Evolutionary conservation across 208 protist species (phyloP).

Genomic region (Wallacemonas sp.): DNA sequence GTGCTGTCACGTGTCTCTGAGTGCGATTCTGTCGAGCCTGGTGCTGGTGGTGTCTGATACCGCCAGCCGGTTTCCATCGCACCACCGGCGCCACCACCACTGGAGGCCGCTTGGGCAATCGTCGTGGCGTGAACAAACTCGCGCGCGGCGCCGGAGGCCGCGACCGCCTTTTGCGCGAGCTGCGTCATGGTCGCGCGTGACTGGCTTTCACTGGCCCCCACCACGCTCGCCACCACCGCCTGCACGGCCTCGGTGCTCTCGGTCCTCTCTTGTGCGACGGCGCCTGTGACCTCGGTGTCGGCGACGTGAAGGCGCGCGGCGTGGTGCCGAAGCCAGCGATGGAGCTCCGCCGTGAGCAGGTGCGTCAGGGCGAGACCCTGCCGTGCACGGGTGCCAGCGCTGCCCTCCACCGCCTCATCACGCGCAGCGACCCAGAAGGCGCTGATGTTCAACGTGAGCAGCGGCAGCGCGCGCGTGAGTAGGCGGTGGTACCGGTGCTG

Average conservation of each 20-base stretch:
- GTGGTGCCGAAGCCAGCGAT: not conserved
- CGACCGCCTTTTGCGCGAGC: conserved; percentile 34
- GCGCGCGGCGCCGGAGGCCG: conserved; percentile 38
- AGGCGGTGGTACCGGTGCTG: not conserved
- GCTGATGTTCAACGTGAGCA: conserved; percentile 14
- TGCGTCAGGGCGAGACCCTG: conserved; percentile 51
- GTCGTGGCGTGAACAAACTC: conserved; percentile 52
- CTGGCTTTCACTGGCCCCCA: not conserved
- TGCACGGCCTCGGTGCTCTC: not conserved
- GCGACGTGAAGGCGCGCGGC: conserved; percentile 31
- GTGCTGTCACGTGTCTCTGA: no score
- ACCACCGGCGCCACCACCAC: not conserved
- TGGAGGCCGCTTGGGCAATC: not conserved
- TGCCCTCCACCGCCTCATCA: conserved; percentile 41
- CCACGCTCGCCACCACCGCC: not conserved
- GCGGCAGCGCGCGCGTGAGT: not conserved
- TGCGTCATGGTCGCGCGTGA: conserved; percentile 27
- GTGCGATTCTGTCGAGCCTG: no score
- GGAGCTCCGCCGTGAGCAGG: conserved; percentile 44
- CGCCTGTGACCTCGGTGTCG: no score
- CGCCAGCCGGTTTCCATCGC: no score
- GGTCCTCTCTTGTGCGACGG: not conserved
- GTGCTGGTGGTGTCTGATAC: no score
- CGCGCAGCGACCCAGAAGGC: conserved; percentile 23
- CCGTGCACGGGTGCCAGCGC: conserved; percentile 38